These are phyloP conservation scores for Jatropha podagrica DNA, from an alignment of 441 rosid species.

Conservation along the genomic window DNA sequence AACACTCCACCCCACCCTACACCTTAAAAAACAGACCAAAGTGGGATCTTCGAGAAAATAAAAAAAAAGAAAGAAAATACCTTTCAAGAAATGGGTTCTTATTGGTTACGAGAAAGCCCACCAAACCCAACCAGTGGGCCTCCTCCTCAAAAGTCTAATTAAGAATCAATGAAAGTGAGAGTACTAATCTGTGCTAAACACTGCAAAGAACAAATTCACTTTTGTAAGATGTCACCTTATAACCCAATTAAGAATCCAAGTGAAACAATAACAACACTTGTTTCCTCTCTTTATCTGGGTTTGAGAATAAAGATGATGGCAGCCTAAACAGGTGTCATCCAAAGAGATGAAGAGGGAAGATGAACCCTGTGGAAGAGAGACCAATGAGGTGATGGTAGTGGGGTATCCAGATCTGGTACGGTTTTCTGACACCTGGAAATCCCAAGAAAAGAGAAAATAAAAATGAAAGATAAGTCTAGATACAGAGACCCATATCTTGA, in stretches of 20 bases:
- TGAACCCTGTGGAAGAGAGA: conserved; percentile 8
- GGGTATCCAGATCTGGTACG: conserved; percentile 30
- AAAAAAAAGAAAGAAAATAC: background rate
- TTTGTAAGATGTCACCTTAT: background rate
- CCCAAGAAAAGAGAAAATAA: background rate
- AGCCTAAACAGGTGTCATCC: conserved; percentile 25
- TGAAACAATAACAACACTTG: background rate
- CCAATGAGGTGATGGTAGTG: conserved; percentile 23
- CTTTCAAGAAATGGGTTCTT: conserved; percentile 28
- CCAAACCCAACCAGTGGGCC: conserved; percentile 44
- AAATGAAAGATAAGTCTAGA: conserved; percentile 29
- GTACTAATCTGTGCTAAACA: background rate
- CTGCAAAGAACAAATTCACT: conserved; percentile 8
- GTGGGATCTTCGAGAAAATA: conserved; percentile 18
- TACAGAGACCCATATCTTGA: conserved; percentile 43
- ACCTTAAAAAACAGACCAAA: background rate
- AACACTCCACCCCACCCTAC: background rate
- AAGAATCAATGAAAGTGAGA: background rate
- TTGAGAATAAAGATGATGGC: background rate
- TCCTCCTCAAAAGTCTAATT: conserved; percentile 5
- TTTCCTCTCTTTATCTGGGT: background rate
- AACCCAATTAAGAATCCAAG: background rate
- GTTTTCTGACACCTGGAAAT: conserved; percentile 35
- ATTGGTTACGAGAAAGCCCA: conserved; percentile 40
- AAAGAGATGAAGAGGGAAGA: background rate